Evolutionary conservation across 2,329 filamentous ascomycete species (phyloP).

Genomic region (Ophiostoma sp.): DNA sequence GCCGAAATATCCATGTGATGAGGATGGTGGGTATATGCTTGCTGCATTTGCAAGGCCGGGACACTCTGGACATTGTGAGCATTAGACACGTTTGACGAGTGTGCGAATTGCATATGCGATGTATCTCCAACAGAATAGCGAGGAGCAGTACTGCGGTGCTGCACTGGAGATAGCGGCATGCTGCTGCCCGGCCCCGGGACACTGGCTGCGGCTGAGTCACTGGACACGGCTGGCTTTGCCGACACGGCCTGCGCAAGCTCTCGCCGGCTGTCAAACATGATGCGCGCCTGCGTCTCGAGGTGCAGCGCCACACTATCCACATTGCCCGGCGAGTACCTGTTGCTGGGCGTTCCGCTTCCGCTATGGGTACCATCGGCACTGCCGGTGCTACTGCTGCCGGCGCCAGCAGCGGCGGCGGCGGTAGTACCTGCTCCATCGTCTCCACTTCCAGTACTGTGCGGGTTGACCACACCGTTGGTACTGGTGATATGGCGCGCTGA

Average conservation of each 20-base stretch:
- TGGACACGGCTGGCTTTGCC: neutral
- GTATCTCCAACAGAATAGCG: neutral
- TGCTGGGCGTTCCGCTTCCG: conserved; percentile 50
- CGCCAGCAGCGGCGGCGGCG: too few species aligned
- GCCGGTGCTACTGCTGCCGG: conserved; percentile 17
- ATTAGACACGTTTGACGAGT: neutral
- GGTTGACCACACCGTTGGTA: neutral
- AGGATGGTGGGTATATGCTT: neutral
- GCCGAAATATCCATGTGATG: conserved; percentile 10
- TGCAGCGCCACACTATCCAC: conserved; percentile 38
- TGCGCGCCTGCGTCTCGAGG: conserved; percentile 25
- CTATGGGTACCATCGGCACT: conserved; percentile 33
- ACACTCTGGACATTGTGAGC: neutral
- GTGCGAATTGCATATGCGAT: neutral
- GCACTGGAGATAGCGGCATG: neutral
- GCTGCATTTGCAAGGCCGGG: conserved; percentile 5
- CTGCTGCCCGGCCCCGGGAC: neutral
- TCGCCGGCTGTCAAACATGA: conserved; percentile 22
- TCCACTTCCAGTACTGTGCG: neutral
- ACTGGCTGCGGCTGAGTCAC: neutral
- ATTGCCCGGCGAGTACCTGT: conserved; percentile 38
- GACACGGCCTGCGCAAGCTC: neutral
- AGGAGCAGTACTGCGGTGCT: conserved; percentile 1
- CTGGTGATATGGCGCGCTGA: neutral
- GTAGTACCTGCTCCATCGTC: neutral